phyloP scores from a whole-genome alignment of 306 rosid genomes.

The Casuarina cunninghamiana region DNA sequence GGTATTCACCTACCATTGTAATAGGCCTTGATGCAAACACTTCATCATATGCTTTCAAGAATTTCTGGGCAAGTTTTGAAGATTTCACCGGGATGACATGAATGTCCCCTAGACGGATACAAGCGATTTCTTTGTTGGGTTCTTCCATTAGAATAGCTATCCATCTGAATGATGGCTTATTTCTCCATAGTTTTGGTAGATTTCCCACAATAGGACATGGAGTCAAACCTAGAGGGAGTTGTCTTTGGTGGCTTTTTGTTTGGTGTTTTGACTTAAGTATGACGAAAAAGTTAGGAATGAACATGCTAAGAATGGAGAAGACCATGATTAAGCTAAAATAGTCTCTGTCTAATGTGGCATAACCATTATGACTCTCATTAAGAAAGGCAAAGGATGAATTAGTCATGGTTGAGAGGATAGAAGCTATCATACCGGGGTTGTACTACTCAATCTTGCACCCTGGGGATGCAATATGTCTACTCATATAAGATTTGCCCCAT shows the following conservation, averaged over 20 bases:
- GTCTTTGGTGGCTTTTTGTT: not conserved
- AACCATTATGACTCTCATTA: too few species aligned
- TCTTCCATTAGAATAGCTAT: conserved; percentile 32
- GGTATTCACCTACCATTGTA: not conserved
- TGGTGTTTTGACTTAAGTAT: not conserved
- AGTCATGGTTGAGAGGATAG: too few species aligned
- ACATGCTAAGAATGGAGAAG: too few species aligned
- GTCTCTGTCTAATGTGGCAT: too few species aligned
- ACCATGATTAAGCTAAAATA: too few species aligned
- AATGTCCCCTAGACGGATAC: too few species aligned
- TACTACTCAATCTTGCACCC: too few species aligned
- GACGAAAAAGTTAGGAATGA: not conserved
- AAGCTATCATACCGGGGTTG: too few species aligned
- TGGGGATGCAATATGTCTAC: too few species aligned
- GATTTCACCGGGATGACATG: conserved; percentile 32
- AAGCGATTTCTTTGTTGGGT: too few species aligned
- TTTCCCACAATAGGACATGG: conserved; percentile 46
- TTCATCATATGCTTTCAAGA: conserved; percentile 43
- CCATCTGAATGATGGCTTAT: conserved; percentile 33
- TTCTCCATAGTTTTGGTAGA: conserved; percentile 38
- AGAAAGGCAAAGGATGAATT: not conserved
- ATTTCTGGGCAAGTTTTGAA: conserved; percentile 34
- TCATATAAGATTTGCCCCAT: too few species aligned
- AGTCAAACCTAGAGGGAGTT: conserved; percentile 37
- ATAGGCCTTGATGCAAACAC: conserved; percentile 41